Evolutionary conservation across 2,329 filamentous ascomycete genomes (phyloP).

Genomic region (Trichophyton verrucosum): DNA sequence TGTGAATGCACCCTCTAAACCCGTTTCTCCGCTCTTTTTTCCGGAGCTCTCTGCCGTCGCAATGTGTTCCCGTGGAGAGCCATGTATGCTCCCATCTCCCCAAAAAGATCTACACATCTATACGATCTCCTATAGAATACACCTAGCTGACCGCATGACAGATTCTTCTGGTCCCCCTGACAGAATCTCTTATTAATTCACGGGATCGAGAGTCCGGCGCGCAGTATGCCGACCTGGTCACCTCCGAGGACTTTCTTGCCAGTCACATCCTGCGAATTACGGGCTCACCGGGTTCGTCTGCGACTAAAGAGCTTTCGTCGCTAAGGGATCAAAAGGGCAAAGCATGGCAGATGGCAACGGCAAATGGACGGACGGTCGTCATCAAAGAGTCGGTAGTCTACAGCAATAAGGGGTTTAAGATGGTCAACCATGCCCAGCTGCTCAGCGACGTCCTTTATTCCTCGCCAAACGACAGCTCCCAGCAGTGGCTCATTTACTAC

Average conservation of each 20-base stretch:
- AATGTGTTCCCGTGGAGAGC: slow-evolving; percentile 84
- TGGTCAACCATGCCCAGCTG: slow-evolving; percentile 75
- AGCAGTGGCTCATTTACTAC: slow-evolving; percentile 94
- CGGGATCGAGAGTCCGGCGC: slow-evolving; percentile 77
- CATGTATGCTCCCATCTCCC: slow-evolving; percentile 43
- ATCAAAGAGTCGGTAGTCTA: slow-evolving; percentile 89
- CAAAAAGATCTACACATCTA: not conserved
- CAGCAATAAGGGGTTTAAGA: slow-evolving; percentile 96
- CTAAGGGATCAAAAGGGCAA: slow-evolving; percentile 81
- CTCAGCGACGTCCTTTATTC: slow-evolving; percentile 78
- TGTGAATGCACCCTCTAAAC: slow-evolving; percentile 95
- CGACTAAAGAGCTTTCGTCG: slow-evolving; percentile 46
- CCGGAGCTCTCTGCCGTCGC: slow-evolving; percentile 79
- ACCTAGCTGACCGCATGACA: slow-evolving; percentile 19
- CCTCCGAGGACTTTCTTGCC: slow-evolving; percentile 85
- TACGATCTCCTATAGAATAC: not conserved
- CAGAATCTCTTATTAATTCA: slow-evolving; percentile 76
- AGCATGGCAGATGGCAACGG: slow-evolving; percentile 83
- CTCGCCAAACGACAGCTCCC: slow-evolving; percentile 72
- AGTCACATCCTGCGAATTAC: slow-evolving; percentile 92
- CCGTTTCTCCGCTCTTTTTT: slow-evolving; percentile 98
- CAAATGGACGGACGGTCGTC: slow-evolving; percentile 85
- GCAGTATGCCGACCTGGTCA: slow-evolving; percentile 65
- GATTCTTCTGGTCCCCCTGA: slow-evolving; percentile 85
- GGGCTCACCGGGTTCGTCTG: slow-evolving; percentile 32